A percentile compares a stretch with the other conserved stretches of the same genome.
These are phyloP conservation scores for Phytophthora sp. DNA, from an alignment of 352 stramenopile genomes.

Conservation along the genomic window DNA sequence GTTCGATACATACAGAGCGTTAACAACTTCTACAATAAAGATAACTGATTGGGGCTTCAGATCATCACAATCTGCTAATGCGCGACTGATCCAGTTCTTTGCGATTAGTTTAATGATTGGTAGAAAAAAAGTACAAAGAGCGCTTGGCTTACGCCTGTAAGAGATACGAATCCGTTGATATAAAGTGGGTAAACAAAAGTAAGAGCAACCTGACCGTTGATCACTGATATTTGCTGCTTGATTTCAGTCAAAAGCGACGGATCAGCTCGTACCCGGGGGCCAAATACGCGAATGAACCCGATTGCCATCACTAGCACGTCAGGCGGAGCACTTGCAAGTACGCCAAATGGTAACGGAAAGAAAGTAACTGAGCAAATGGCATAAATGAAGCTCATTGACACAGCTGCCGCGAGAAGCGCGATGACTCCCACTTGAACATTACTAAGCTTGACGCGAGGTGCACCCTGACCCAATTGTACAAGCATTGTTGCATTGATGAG, in stretches of 20 bases:
- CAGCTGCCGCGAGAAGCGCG: not conserved
- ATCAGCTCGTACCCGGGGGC: not conserved
- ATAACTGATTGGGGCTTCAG: slow-evolving; percentile 16
- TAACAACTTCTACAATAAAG: slow-evolving; percentile 40
- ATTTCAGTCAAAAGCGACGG: not conserved
- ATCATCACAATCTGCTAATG: slow-evolving; percentile 4
- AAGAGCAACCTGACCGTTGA: slow-evolving; percentile 12
- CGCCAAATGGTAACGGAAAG: not conserved
- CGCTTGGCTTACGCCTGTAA: not conserved
- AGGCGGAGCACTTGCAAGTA: not conserved
- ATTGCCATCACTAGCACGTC: not conserved
- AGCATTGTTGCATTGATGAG: not conserved
- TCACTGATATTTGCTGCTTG: slow-evolving; percentile 3
- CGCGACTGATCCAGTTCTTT: slow-evolving; percentile 29
- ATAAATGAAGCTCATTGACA: not conserved
- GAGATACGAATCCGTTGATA: slow-evolving; percentile 3
- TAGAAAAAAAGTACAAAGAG: slow-evolving; percentile 11
- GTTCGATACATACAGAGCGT: slow-evolving; percentile 32
- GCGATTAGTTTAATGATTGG: slow-evolving; percentile 1
- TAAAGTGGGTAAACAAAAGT: slow-evolving; percentile 27
- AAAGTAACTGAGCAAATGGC: not conserved
- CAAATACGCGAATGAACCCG: not conserved
- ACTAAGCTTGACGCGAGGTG: not conserved
- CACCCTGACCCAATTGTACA: not conserved
- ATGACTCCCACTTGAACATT: not conserved